Conservation (phyloP, 768 basidiomycete species). For the Agaricus subrufescens region DNA sequence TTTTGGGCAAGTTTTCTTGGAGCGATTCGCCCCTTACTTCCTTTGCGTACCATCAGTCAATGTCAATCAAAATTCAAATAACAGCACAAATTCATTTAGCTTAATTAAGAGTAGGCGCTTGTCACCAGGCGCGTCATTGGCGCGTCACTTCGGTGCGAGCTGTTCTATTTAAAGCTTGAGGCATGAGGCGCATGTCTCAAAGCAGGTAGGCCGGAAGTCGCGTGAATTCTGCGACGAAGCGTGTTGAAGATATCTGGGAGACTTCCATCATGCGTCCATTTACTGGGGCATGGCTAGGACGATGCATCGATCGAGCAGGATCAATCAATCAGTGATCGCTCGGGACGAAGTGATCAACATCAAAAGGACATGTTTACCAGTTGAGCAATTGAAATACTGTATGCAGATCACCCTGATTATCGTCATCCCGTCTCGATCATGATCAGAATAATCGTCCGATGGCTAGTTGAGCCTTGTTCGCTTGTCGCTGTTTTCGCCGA, state of each 20-base stretch:
- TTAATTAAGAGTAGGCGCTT: background rate
- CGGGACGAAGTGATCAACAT: slow-evolving; percentile 4
- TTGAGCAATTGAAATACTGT: slow-evolving; percentile 12
- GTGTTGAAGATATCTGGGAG: background rate
- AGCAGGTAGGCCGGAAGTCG: background rate
- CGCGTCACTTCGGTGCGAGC: background rate
- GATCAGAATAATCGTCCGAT: slow-evolving; percentile 13
- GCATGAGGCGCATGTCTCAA: background rate
- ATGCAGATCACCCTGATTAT: slow-evolving; percentile 9
- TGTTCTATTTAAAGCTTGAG: background rate
- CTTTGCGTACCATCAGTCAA: too few relatives aligned
- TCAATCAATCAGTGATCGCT: slow-evolving; percentile 8
- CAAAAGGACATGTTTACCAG: background rate
- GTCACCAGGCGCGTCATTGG: background rate
- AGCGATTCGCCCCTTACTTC: background rate
- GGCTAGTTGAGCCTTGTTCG: slow-evolving; percentile 25
- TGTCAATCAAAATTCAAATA: slow-evolving; percentile 4
- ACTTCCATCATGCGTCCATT: background rate
- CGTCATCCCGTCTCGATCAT: slow-evolving; percentile 10
- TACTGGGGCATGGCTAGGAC: background rate
- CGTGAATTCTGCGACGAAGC: background rate
- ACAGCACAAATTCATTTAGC: slow-evolving; percentile 2
- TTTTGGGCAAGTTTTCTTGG: background rate
- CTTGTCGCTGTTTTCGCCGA: slow-evolving; percentile 21
- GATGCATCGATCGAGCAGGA: background rate